These are phyloP conservation scores for Beauveria rudraprayagi DNA, from an alignment of 2,329 filamentous ascomycete species.

Conservation along the genomic window DNA sequence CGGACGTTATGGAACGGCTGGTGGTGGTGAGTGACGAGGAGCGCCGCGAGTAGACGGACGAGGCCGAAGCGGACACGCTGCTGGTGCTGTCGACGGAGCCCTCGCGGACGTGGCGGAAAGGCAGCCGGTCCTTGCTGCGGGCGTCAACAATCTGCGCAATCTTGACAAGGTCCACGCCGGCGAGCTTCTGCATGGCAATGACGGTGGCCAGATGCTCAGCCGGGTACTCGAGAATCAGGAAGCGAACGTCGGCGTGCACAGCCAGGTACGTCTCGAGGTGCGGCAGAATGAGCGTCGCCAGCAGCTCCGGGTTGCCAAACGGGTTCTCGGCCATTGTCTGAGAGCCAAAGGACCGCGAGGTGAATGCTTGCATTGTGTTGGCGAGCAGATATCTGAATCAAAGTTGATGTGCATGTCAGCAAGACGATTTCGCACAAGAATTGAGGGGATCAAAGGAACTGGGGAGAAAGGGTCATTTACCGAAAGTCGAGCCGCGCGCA, in stretches of 20 bases:
- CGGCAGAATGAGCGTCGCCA: conserved; percentile 51
- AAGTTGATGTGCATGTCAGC: no score
- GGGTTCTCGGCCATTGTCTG: conserved; percentile 43
- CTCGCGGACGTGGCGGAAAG: conserved; percentile 33
- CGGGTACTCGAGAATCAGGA: conserved; percentile 53
- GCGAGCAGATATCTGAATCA: conserved; percentile 47
- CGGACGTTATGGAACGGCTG: conserved; percentile 18
- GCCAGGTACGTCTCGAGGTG: conserved; percentile 53
- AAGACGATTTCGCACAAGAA: no score
- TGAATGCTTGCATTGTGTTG: conserved; percentile 52
- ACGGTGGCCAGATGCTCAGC: conserved; percentile 48
- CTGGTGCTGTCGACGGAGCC: conserved; percentile 22
- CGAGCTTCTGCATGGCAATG: conserved; percentile 47
- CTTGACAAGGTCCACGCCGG: conserved; percentile 49
- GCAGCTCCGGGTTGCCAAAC: conserved; percentile 43
- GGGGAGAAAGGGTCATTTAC: conserved; percentile 26
- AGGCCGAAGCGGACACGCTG: conserved; percentile 3
- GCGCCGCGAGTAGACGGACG: background rate
- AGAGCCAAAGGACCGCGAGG: conserved; percentile 39
- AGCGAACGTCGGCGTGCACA: conserved; percentile 42
- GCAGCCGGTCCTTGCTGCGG: conserved; percentile 27
- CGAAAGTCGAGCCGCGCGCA: conserved; percentile 52
- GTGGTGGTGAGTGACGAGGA: conserved; percentile 6
- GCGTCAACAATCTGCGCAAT: conserved; percentile 49
- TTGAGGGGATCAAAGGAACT: no score